A percentile compares a stretch with the other conserved stretches of the same genome.
Evolutionary conservation across 768 basidiomycete genomes (phyloP).

Genomic region (Kwoniella shandongensis): DNA sequence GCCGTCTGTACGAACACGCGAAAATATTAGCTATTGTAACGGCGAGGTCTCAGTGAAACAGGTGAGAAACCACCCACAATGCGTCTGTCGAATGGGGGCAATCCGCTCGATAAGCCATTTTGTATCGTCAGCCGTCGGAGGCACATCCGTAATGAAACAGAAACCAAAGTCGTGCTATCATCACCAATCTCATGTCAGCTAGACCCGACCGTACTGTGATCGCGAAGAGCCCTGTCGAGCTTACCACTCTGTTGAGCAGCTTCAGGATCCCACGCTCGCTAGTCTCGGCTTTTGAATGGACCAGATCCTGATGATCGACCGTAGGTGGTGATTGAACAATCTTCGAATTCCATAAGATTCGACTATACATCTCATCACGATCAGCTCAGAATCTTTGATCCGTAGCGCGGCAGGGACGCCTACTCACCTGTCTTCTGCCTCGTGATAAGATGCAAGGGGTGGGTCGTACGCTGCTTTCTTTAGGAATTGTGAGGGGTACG

Average conservation of each 20-base stretch:
- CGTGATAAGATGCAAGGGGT: conserved; percentile 44
- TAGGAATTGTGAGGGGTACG: conserved; percentile 88
- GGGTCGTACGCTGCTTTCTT: conserved; percentile 78
- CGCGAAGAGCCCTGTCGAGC: conserved; percentile 41
- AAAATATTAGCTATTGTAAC: too few species aligned
- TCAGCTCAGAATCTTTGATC: conserved; percentile 2
- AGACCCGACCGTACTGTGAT: too few species aligned
- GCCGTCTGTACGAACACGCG: conserved; percentile 72
- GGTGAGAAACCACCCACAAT: conserved; percentile 56
- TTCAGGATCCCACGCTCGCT: conserved; percentile 69
- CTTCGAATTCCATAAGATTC: conserved; percentile 76
- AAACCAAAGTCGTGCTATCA: conserved; percentile 80
- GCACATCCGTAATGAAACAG: conserved; percentile 79
- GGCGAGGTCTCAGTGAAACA: conserved; percentile 1
- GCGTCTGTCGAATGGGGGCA: conserved; percentile 84
- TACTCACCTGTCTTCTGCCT: conserved; percentile 5
- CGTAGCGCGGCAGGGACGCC: not conserved
- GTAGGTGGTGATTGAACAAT: conserved; percentile 74
- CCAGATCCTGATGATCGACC: conserved; percentile 67
- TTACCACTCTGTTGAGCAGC: conserved; percentile 77
- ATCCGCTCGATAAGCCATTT: conserved; percentile 74
- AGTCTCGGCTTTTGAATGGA: conserved; percentile 49
- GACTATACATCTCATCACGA: conserved; percentile 54
- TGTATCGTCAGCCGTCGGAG: conserved; percentile 76
- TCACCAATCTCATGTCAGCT: not conserved